Percentiles rank a stretch among this genome's conserved stretches.
Conservation (phyloP, 2,329 filamentous ascomycete genomes). For the Alternaria atra region DNA sequence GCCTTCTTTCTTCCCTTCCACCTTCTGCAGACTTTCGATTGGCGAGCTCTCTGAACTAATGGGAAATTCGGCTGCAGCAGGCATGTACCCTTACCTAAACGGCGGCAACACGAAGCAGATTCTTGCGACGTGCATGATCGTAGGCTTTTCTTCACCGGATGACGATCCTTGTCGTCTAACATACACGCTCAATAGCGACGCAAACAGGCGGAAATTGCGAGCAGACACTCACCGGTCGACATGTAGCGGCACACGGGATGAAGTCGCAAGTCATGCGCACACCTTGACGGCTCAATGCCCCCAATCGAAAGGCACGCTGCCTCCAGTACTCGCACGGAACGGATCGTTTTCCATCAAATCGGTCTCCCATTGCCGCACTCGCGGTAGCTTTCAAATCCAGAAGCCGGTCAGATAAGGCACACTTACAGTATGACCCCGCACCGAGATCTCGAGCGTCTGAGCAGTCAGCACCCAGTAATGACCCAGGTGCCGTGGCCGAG, state of each 20-base stretch:
- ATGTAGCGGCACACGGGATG: not conserved
- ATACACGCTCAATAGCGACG: slow-evolving; percentile 4
- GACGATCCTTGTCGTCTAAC: slow-evolving; percentile 10
- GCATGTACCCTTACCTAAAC: slow-evolving; percentile 10
- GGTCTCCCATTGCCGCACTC: slow-evolving; percentile 2
- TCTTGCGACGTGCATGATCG: slow-evolving; percentile 16
- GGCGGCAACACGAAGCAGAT: slow-evolving; percentile 9
- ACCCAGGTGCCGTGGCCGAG: not conserved
- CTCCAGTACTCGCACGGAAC: slow-evolving; percentile 7
- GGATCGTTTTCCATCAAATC: slow-evolving; percentile 1
- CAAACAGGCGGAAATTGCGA: slow-evolving; percentile 2
- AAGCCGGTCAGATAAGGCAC: slow-evolving; percentile 16
- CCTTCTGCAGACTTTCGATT: slow-evolving; percentile 21
- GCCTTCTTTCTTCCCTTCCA: slow-evolving; percentile 22
- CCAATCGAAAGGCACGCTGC: slow-evolving; percentile 8
- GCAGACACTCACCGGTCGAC: slow-evolving; percentile 16
- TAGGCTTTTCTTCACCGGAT: slow-evolving; percentile 18
- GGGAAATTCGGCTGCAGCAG: slow-evolving; percentile 20
- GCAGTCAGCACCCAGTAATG: slow-evolving; percentile 1
- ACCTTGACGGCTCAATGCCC: slow-evolving; percentile 7
- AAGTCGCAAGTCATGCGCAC: slow-evolving; percentile 14
- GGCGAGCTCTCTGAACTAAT: slow-evolving; percentile 17
- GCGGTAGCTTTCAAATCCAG: not conserved
- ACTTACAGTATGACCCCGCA: slow-evolving; percentile 14
- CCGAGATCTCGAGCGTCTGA: not conserved